Conservation (phyloP, 495 filamentous ascomycete species). For the Sordaria brevicollis region DNA sequence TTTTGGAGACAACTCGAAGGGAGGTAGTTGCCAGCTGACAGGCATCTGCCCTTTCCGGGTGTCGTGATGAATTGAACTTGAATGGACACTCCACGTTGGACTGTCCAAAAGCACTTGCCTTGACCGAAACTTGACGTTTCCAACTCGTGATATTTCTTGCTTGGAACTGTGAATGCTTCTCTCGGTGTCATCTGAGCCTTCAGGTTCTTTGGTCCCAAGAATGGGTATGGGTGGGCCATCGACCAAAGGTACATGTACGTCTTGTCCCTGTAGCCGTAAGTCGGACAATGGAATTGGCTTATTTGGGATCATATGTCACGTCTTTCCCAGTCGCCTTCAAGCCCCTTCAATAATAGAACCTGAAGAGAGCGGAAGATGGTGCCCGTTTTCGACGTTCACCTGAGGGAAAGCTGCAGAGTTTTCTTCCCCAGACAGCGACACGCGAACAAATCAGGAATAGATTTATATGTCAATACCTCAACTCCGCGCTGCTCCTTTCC, state of each 20-base stretch:
- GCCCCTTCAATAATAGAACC: too few species aligned
- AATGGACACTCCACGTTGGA: not conserved
- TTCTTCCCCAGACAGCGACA: not conserved
- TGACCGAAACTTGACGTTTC: not conserved
- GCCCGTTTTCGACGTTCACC: not conserved
- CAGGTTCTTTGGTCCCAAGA: not conserved
- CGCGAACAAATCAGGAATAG: not conserved
- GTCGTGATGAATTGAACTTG: not conserved
- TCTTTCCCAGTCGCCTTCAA: not conserved
- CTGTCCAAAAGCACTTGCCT: not conserved
- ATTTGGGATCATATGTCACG: too few species aligned
- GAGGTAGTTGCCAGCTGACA: not conserved
- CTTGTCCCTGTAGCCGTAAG: too few species aligned
- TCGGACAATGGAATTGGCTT: too few species aligned
- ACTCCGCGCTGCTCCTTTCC: too few species aligned
- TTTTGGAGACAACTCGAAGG: not conserved
- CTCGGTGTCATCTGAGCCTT: not conserved
- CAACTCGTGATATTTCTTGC: not conserved
- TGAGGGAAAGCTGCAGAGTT: not conserved
- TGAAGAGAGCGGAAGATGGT: not conserved
- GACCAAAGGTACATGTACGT: too few species aligned
- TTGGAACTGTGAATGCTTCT: not conserved
- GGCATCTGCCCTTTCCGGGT: not conserved
- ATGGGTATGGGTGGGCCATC: too few species aligned
- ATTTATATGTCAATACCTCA: not conserved